phyloP scores from a whole-genome alignment of 1,284 basidiomycete genomes.

The Cryptococcus neoformans region DNA sequence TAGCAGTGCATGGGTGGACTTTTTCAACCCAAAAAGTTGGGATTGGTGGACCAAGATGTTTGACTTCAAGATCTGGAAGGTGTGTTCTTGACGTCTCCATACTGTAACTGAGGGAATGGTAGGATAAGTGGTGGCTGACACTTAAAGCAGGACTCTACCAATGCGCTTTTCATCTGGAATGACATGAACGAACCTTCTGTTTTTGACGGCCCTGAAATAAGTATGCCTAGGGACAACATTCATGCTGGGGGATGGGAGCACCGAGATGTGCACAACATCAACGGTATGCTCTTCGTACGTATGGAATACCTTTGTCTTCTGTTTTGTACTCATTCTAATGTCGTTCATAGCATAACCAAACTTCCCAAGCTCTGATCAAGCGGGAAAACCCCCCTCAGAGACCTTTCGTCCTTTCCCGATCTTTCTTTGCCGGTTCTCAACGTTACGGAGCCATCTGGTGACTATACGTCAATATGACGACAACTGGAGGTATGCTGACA shows the following conservation, averaged over 20 bases:
- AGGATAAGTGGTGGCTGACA: slow-evolving; percentile 6
- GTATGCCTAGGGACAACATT: slow-evolving; percentile 90
- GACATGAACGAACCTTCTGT: slow-evolving; percentile 99
- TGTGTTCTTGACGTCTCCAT: not conserved
- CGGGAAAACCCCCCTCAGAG: slow-evolving; percentile 72
- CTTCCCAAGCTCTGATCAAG: slow-evolving; percentile 72
- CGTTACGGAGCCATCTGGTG: slow-evolving; percentile 93
- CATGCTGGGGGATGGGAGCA: slow-evolving; percentile 95
- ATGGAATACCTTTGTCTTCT: not conserved
- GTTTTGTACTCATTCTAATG: not conserved
- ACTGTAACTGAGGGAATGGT: not conserved
- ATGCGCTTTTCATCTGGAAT: slow-evolving; percentile 89
- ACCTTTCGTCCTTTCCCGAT: slow-evolving; percentile 92
- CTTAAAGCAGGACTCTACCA: slow-evolving; percentile 53
- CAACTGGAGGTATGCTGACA: not conserved
- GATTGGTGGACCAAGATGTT: slow-evolving; percentile 88
- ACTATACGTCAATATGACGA: not conserved
- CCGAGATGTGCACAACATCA: slow-evolving; percentile 67
- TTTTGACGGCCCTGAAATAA: slow-evolving; percentile 98
- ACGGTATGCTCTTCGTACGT: slow-evolving; percentile 52
- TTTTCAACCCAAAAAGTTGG: slow-evolving; percentile 89
- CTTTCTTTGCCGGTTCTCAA: slow-evolving; percentile 95
- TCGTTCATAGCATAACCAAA: slow-evolving; percentile 69
- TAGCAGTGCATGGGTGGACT: slow-evolving; percentile 92
- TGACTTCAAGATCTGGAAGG: slow-evolving; percentile 57